phyloP scores from a whole-genome alignment of 2,329 filamentous ascomycete species.

The Cercospora citrullina region DNA sequence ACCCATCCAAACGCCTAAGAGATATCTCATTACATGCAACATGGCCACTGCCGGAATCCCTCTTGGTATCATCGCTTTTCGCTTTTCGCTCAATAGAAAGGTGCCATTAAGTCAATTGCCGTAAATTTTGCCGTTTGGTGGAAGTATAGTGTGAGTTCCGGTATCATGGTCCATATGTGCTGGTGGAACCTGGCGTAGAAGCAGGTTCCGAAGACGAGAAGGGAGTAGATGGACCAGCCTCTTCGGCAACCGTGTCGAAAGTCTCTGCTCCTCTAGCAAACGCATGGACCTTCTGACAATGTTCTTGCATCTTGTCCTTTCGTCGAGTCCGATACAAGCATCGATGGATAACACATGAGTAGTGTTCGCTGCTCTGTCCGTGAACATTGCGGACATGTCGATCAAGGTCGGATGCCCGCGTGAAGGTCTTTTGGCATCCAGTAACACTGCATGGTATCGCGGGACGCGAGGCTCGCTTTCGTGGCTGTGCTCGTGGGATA shows the following conservation, averaged over 20 bases:
- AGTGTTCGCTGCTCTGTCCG: not conserved
- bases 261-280: not conserved
- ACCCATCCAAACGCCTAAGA: not conserved
- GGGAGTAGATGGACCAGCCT: not conserved
- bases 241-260: not conserved
- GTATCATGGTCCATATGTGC: not conserved
- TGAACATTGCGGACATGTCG: slow-evolving; percentile 5
- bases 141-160: not conserved
- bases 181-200: not conserved
- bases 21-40: not conserved
- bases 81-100: not conserved
- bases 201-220: not conserved
- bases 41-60: not conserved
- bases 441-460: not conserved
- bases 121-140: not conserved
- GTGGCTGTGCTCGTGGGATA: not conserved
- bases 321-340: slow-evolving; percentile 10
- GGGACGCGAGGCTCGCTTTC: not conserved
- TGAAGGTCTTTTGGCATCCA: slow-evolving; percentile 8
- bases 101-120: not conserved
- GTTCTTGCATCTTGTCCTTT: slow-evolving; percentile 15
- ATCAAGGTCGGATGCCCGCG: slow-evolving; percentile 1
- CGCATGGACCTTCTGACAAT: slow-evolving; percentile 12
- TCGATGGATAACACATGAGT: not conserved
- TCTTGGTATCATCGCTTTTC: not conserved